phyloP scores from a whole-genome alignment of 768 basidiomycete genomes.

The Agrocybe praecox region DNA sequence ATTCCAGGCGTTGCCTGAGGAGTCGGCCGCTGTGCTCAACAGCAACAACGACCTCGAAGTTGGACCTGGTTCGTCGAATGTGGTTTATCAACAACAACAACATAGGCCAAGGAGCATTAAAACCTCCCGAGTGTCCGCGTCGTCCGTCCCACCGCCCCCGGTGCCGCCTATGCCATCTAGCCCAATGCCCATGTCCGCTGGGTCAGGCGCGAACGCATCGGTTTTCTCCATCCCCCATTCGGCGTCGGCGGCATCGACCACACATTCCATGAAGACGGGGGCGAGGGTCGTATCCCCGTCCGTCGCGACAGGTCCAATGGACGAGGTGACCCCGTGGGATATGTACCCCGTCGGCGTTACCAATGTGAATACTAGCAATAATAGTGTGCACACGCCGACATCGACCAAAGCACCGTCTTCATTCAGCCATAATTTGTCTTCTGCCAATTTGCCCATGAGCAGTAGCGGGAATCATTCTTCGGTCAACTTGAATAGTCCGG shows the following conservation, averaged over 20 bases:
- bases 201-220: not conserved
- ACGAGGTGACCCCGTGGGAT: constrained; percentile 14
- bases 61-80: not conserved
- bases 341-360: constrained; percentile 5
- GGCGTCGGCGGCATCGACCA: not conserved
- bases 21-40: not conserved
- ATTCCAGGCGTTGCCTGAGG: constrained; percentile 11
- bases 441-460: not conserved
- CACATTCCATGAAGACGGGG: not conserved
- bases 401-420: not conserved
- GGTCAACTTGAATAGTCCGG: not conserved
- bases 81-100: not conserved
- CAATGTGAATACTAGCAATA: not conserved
- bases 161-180: not conserved
- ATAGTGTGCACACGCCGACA: not conserved
- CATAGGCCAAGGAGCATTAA: not conserved
- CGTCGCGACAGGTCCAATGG: constrained; percentile 13
- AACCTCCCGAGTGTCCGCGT: not conserved
- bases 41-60: not conserved
- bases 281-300: not conserved
- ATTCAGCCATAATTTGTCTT: not conserved
- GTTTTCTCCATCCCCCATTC: not conserved
- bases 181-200: not conserved
- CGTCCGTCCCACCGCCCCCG: not conserved
- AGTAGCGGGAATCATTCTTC: not conserved